phyloP scores from a whole-genome alignment of 805 yeast genomes.

The Millerozyma miso region DNA sequence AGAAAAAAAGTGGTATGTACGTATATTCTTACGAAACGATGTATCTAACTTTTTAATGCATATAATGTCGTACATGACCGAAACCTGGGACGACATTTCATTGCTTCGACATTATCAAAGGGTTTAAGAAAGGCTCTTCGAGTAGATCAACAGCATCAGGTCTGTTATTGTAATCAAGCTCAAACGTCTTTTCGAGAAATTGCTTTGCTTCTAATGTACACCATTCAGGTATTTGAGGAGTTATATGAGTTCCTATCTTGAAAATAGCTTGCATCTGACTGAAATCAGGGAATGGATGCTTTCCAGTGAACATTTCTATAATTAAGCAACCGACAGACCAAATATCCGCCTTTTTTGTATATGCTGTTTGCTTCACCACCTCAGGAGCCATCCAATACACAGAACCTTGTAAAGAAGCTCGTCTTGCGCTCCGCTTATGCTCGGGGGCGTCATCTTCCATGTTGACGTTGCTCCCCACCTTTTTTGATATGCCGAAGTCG shows the following conservation, averaged over 20 bases:
- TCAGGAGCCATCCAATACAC: conserved; percentile 99
- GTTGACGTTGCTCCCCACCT: conserved; percentile 25
- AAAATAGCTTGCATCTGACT: conserved; percentile 97
- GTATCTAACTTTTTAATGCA: not conserved
- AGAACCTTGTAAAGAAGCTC: conserved; percentile 90
- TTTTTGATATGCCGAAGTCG: conserved; percentile 76
- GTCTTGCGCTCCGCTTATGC: conserved; percentile 31
- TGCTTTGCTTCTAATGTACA: conserved; percentile 64
- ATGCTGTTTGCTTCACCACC: conserved; percentile 88
- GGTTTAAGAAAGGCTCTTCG: conserved; percentile 56
- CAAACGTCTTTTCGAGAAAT: conserved; percentile 66
- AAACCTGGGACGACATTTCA: conserved; percentile 7
- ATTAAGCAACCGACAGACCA: conserved; percentile 97
- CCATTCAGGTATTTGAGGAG: conserved; percentile 78
- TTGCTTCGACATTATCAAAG: conserved; percentile 40
- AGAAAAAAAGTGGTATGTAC: not conserved
- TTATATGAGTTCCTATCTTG: conserved; percentile 79
- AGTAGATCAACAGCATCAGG: conserved; percentile 70
- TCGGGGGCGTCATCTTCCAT: conserved; percentile 13
- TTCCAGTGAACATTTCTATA: conserved; percentile 93
- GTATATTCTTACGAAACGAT: not conserved
- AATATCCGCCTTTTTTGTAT: conserved; percentile 89
- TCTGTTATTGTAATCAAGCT: conserved; percentile 66
- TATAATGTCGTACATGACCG: conserved; percentile 6
- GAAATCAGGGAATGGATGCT: conserved; percentile 92